Percentiles rank a stretch among this genome's conserved stretches.
Conservation (phyloP, 768 basidiomycete species). For the Termitomyces sp. region DNA sequence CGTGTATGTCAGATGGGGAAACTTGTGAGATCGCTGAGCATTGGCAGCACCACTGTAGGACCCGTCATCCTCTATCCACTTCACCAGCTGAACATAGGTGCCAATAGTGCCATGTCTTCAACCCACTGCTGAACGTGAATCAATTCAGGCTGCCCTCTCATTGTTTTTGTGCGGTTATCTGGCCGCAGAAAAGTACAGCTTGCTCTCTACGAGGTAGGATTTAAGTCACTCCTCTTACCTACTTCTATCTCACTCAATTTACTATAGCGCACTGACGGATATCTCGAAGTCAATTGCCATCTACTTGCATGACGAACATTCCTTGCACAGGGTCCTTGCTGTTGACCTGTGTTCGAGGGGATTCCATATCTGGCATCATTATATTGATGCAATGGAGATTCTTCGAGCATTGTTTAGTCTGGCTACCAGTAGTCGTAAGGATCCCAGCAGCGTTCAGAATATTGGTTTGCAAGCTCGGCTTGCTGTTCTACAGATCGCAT, state of each 20-base stretch:
- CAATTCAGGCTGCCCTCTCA: slow-evolving; percentile 55
- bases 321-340: slow-evolving; percentile 62
- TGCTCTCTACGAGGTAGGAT: slow-evolving; percentile 64
- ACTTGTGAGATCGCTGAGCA: slow-evolving; percentile 29
- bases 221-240: slow-evolving; percentile 5
- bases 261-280: slow-evolving; percentile 66
- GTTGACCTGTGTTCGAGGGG: slow-evolving; percentile 90
- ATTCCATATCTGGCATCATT: slow-evolving; percentile 92
- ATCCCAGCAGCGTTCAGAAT: slow-evolving; percentile 62
- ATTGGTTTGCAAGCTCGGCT: slow-evolving; percentile 72
- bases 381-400: slow-evolving; percentile 85
- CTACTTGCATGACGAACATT: slow-evolving; percentile 71
- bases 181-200: slow-evolving; percentile 71
- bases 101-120: not conserved
- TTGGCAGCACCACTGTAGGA: slow-evolving; percentile 9
- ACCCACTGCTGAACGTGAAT: slow-evolving; percentile 54
- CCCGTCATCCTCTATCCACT: not conserved
- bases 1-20: slow-evolving; percentile 62
- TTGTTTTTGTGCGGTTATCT: slow-evolving; percentile 81
- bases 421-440: slow-evolving; percentile 68
- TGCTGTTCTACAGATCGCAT: slow-evolving; percentile 82
- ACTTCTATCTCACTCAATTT: not conserved
- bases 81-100: not conserved
- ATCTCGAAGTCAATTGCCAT: slow-evolving; percentile 77
- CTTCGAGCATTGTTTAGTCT: slow-evolving; percentile 78